A percentile compares a stretch with the other conserved stretches of the same genome.
phyloP scores from a whole-genome alignment of 2,329 filamentous ascomycete genomes.

The Cladosporium sp. region DNA sequence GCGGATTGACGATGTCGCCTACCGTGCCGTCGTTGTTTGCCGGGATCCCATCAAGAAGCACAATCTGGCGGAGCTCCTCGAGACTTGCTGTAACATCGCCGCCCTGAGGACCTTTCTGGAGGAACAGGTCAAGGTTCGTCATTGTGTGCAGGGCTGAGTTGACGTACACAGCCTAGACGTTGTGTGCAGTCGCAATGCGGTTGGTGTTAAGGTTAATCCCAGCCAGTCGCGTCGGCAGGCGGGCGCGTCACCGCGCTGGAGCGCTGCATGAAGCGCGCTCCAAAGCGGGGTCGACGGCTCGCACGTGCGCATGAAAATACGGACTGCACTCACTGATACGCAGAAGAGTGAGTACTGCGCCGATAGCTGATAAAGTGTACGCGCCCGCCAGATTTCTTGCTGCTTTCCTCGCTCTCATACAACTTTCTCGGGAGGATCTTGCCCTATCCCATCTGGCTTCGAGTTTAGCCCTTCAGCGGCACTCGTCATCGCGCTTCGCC shows the following conservation, averaged over 20 bases:
- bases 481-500: not conserved
- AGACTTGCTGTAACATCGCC: slow-evolving; percentile 62
- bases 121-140: slow-evolving; percentile 60
- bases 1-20: slow-evolving; percentile 22
- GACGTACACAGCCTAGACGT: too few relatives aligned
- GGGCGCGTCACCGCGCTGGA: too few relatives aligned
- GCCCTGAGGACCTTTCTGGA: slow-evolving; percentile 72
- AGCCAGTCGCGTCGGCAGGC: too few relatives aligned
- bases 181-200: too few relatives aligned
- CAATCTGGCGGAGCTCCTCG: slow-evolving; percentile 65
- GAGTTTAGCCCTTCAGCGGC: not conserved
- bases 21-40: slow-evolving; percentile 79
- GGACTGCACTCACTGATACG: slow-evolving; percentile 7
- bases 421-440: not conserved
- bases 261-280: too few relatives aligned
- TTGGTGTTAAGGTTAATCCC: too few relatives aligned
- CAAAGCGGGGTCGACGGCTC: too few relatives aligned
- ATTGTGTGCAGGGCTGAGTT: slow-evolving; percentile 16
- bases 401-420: not conserved
- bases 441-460: too few relatives aligned
- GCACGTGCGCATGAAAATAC: too few relatives aligned
- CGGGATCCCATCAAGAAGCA: slow-evolving; percentile 69
- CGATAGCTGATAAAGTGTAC: not conserved
- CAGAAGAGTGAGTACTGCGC: slow-evolving; percentile 9
- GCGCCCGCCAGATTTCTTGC: not conserved